Percentiles rank a stretch among this genome's conserved stretches.
phyloP scores from a whole-genome alignment of 345 rosid genomes.

The Eucalyptus pauciflora region DNA sequence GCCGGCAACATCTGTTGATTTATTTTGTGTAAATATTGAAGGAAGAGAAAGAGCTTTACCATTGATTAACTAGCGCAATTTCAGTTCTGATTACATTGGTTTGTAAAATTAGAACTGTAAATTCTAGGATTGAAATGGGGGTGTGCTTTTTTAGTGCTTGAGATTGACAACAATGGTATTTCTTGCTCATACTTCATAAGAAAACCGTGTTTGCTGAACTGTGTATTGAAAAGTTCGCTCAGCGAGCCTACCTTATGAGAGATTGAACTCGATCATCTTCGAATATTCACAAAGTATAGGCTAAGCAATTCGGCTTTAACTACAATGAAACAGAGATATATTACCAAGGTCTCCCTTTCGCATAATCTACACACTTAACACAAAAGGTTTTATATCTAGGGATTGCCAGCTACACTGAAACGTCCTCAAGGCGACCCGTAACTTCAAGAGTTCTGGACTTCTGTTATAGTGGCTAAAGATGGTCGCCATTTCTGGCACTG shows the following conservation, averaged over 20 bases:
- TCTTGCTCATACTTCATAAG: neutral
- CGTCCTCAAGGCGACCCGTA: neutral
- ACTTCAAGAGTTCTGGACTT: constrained; percentile 12
- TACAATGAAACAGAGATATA: neutral
- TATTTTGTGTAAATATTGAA: neutral
- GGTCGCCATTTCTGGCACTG: constrained; percentile 42
- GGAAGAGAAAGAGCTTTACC: neutral
- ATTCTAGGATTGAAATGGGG: neutral
- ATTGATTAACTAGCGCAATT: neutral
- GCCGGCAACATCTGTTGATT: neutral
- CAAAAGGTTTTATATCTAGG: neutral
- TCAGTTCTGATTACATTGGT: neutral
- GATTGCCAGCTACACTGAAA: neutral
- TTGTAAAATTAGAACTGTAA: neutral
- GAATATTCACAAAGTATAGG: neutral
- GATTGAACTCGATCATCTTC: neutral
- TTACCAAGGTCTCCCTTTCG: neutral
- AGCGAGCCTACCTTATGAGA: neutral
- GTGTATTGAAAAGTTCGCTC: neutral
- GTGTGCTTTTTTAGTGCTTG: neutral
- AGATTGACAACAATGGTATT: neutral
- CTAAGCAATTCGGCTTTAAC: neutral
- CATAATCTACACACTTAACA: neutral
- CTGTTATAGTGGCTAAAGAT: constrained; percentile 33
- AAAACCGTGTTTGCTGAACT: neutral